Evolutionary conservation across 768 basidiomycete species (phyloP).

Genomic region (Candolleomyces efflorescens): DNA sequence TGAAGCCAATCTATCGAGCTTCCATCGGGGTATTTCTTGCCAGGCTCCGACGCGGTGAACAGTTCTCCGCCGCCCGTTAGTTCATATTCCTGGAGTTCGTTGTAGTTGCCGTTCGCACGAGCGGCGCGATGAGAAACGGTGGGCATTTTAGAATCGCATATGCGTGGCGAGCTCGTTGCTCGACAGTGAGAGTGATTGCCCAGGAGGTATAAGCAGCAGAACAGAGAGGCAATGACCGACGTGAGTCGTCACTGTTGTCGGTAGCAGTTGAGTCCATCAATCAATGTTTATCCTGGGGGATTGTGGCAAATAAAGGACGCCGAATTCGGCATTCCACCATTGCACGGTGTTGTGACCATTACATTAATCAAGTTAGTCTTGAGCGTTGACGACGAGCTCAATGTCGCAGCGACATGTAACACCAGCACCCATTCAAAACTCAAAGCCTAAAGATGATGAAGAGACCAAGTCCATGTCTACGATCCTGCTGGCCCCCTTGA

Average conservation of each 20-base stretch:
- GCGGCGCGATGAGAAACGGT: slow-evolving; percentile 20
- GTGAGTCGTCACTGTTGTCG: not conserved
- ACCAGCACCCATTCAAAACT: not conserved
- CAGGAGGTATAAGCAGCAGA: not conserved
- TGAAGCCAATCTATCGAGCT: slow-evolving; percentile 67
- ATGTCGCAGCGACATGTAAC: slow-evolving; percentile 2
- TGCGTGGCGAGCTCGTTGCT: slow-evolving; percentile 1
- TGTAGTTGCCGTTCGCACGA: slow-evolving; percentile 13
- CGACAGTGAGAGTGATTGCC: not conserved
- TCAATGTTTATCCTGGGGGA: not conserved
- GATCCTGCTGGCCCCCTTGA: slow-evolving; percentile 57
- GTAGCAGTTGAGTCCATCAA: not conserved
- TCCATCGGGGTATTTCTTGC: slow-evolving; percentile 50
- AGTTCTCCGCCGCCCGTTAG: slow-evolving; percentile 41
- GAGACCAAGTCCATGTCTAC: slow-evolving; percentile 51
- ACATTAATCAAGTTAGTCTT: not conserved
- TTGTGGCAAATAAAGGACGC: not conserved
- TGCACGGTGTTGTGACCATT: not conserved
- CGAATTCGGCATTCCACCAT: not conserved
- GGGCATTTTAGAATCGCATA: slow-evolving; percentile 22
- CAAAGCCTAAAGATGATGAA: slow-evolving; percentile 10
- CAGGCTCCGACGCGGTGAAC: slow-evolving; percentile 22
- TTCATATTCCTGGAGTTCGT: slow-evolving; percentile 36
- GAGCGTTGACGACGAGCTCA: not conserved
- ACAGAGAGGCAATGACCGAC: not conserved